Evolutionary conservation across 1,139 yeast genomes (phyloP), one percentile per base, ranked within the genome.

Genomic region (Candida sojae): DNA sequence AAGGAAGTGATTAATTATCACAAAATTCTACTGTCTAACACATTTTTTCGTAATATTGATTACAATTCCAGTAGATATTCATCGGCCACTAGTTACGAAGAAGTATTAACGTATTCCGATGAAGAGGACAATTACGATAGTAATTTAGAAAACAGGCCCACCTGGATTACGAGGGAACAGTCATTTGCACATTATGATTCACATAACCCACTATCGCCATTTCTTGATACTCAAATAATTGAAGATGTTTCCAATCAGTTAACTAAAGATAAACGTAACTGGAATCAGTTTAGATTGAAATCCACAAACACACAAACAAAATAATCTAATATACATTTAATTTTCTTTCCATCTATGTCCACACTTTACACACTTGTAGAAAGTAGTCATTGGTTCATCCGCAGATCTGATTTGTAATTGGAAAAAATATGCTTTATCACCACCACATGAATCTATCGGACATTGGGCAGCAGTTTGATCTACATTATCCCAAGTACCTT

Each of bases 401-500:
- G 96, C 96, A 54, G 91, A 88, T 68, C 99, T 79, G 62, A 93
- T 93, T 68, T 93, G 99, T 52, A 93, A 75, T 70, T 93, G 99
- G 78, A 92, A 95, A 75, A 90, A 93, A 68, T 95, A 93, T 0
- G 99, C 99, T 67, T 90, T 88, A 57, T 83, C 88, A 53, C 88
- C 86, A 42, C 91, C 96, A 73, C 99, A 93, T 1, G 77, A 68
- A 53, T 88, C 96, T 40, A 82, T 76, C 3, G 97, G 97, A 73
- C 99, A 93, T 64, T 93, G 96, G 0, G 93, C 87, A 2, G 82
- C 74, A 0, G 93, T 87, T 61, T 87, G 93, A 63, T 95, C 99
- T 30, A 95, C 99, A 63, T 93, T 92, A 65, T 93, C 99, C 99
- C 99, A 93, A 3, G 98, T 96, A 28, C 97, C 98, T 56, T 86